These are phyloP conservation scores for Bothriochloa decipiens DNA, from an alignment of 176 grass and related monocot genomes.

Conservation along the genomic window DNA sequence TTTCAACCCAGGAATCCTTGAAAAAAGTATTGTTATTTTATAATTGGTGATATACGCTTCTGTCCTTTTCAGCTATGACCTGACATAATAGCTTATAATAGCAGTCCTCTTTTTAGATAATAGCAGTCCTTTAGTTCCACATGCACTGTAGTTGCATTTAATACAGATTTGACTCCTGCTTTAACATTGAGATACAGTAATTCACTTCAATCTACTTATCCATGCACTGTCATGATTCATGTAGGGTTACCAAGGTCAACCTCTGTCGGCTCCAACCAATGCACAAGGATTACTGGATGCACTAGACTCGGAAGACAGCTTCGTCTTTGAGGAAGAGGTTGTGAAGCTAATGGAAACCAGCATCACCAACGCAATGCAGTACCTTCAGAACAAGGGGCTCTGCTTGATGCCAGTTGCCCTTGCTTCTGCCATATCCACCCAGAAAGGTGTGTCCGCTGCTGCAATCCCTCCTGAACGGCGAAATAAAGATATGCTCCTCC, in stretches of 20 bases:
- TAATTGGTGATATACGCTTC: neutral
- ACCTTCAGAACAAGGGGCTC: constrained; percentile 80
- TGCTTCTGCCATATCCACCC: constrained; percentile 63
- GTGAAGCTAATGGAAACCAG: constrained; percentile 78
- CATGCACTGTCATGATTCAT: constrained; percentile 14
- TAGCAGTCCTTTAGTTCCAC: neutral
- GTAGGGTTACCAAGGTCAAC: constrained; percentile 15
- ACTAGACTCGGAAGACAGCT: constrained; percentile 48
- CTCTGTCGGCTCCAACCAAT: constrained; percentile 39
- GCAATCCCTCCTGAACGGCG: constrained; percentile 24
- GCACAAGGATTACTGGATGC: constrained; percentile 32
- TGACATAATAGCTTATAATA: neutral
- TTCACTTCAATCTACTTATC: neutral
- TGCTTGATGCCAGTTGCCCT: constrained; percentile 89
- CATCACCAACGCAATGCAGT: constrained; percentile 75
- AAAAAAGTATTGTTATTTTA: constrained; percentile 1
- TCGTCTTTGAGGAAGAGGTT: constrained; percentile 67
- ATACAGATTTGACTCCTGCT: neutral
- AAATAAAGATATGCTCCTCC: constrained; percentile 42
- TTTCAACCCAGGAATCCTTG: neutral
- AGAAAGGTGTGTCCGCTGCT: constrained; percentile 55
- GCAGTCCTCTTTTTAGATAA: neutral
- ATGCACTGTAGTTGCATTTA: constrained; percentile 6
- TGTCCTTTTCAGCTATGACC: neutral
- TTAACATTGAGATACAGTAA: constrained; percentile 4